Evolutionary conservation across 192 early-diverging fungal genomes (phyloP).

Genomic region (Backusella mclennaniae): DNA sequence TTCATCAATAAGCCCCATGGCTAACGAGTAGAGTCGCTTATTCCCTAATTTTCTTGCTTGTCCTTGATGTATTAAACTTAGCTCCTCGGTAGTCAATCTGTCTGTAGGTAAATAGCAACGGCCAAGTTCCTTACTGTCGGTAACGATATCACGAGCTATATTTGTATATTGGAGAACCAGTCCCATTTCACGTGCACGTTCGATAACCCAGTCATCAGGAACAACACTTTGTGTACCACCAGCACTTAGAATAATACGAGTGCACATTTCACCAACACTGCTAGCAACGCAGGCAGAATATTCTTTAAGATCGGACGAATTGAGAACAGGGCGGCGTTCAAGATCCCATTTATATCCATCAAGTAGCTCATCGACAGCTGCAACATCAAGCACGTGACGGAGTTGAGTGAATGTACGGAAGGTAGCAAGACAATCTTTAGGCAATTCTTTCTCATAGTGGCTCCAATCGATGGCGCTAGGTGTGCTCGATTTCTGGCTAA

Average conservation of each 20-base stretch:
- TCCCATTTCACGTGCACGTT: slow-evolving; percentile 38
- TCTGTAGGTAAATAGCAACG: slow-evolving; percentile 44
- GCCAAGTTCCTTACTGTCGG: slow-evolving; percentile 38
- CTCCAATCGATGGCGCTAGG: slow-evolving; percentile 28
- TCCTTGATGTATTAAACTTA: slow-evolving; percentile 1
- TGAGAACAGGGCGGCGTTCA: slow-evolving; percentile 13
- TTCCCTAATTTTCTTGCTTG: slow-evolving; percentile 22
- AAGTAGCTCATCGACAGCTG: slow-evolving; percentile 32
- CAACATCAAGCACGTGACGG: slow-evolving; percentile 15
- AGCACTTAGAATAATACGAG: slow-evolving; percentile 27
- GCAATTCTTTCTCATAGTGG: slow-evolving; percentile 8
- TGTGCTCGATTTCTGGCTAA: background rate
- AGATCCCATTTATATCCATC: slow-evolving; percentile 38
- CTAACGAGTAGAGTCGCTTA: slow-evolving; percentile 12
- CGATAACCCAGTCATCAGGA: slow-evolving; percentile 17
- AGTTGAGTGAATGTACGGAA: slow-evolving; percentile 29
- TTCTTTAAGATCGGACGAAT: slow-evolving; percentile 19
- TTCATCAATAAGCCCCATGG: slow-evolving; percentile 21
- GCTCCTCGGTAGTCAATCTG: slow-evolving; percentile 26
- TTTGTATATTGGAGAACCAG: slow-evolving; percentile 47
- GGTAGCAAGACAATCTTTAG: slow-evolving; percentile 10
- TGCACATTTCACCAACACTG: slow-evolving; percentile 42
- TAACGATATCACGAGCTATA: slow-evolving; percentile 53
- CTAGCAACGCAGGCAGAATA: slow-evolving; percentile 38
- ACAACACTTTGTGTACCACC: background rate